A percentile compares a stretch with the other conserved stretches of the same genome.
Conservation (phyloP, 257 asterid species). For the Gentiana straminea region DNA sequence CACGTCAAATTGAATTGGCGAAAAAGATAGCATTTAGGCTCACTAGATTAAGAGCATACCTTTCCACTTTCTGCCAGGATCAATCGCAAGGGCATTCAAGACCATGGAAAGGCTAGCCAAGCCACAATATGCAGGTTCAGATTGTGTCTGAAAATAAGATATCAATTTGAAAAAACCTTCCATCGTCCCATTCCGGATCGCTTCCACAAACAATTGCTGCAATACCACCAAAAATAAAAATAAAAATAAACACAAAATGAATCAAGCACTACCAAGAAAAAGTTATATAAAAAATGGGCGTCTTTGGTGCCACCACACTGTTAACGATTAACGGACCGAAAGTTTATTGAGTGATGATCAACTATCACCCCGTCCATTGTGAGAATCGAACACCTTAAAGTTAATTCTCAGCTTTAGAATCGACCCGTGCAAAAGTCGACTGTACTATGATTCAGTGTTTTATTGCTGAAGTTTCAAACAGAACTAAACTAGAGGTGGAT, state of each 20-base stretch:
- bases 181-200: slow-evolving; percentile 84
- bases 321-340: too few species aligned
- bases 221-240: slow-evolving; percentile 10
- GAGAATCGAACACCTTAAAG: slow-evolving; percentile 3
- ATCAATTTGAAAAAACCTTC: slow-evolving; percentile 92
- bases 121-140: slow-evolving; percentile 99
- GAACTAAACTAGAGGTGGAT: neutral
- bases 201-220: slow-evolving; percentile 92
- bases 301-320: too few species aligned
- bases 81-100: slow-evolving; percentile 93
- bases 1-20: too few species aligned
- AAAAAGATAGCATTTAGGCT: too few species aligned
- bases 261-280: too few species aligned
- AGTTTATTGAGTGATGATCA: too few species aligned
- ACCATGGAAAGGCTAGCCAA: slow-evolving; percentile 99
- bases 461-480: neutral
- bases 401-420: too few species aligned
- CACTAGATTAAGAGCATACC: slow-evolving; percentile 25
- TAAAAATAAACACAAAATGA: too few species aligned
- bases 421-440: neutral
- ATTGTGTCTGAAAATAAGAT: slow-evolving; percentile 94
- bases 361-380: too few species aligned
- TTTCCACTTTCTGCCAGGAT: slow-evolving; percentile 98
- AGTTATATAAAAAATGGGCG: too few species aligned
- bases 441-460: too few species aligned